Base-by-base conservation (phyloP, 2,329 filamentous ascomycete species). In the Fusarium ramigenum region DNA sequence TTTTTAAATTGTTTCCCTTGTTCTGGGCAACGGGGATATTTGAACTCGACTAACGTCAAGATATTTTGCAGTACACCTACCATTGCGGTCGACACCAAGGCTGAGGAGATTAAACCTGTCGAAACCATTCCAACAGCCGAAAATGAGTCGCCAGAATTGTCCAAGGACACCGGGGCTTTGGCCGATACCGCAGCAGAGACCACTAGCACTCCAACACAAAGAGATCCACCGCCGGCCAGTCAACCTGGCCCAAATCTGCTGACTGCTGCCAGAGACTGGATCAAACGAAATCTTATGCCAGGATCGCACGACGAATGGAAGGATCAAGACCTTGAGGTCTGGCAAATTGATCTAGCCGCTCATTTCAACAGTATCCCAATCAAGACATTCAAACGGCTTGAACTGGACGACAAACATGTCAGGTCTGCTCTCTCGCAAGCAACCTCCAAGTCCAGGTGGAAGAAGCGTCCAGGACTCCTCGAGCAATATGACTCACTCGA, bases 391-490 rank as follows among this genome's bases (percentile, higher is more conserved):
- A 50, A 50, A 5, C 47, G 21, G 0, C 30, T 50, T 23, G 47
- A 50, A 23, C 8, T 50, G 0, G 47, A 50, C 16, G 47, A 23
- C 2, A 50, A 34, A 23, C 21, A 50, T 23, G 30, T 50, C 21
- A 19, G 47, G 8, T 7, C 47, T 2, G 47, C 30, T 2, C 47
- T 50, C 0, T n/a, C 21, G 4, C 0, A 49, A 21, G 30, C 21
- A 1, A 50, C 16, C 2, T 5, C 30, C 30, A 50, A 23, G 21
- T 14, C 0, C 28, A 50, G 11, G 2, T 50, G 47, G 47, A 50
- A 16, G 9, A 50, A 50, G 16, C 16, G 21, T 4, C 30, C 30
- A 50, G 21, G 1, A 7, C 21, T 50, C 16, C 5, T 50, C 1
- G 47, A 50, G 4, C 47, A 23, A 3, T 50, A 50, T 2, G 21